phyloP scores from a whole-genome alignment of 345 rosid species.

The Triadica sebifera region DNA sequence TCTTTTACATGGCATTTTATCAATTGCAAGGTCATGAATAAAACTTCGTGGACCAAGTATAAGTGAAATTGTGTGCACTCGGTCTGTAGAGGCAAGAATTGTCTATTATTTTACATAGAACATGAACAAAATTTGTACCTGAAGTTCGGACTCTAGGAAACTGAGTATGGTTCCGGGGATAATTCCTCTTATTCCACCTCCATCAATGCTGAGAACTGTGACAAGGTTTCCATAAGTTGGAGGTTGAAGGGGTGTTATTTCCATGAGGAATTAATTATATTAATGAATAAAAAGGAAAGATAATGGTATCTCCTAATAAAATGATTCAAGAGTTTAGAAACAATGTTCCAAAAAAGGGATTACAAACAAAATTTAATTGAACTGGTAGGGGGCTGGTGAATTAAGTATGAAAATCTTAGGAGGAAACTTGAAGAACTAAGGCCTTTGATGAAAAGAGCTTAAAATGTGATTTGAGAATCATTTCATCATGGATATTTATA shows the following conservation, averaged over 20 bases:
- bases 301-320: no score
- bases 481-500: background rate
- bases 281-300: background rate
- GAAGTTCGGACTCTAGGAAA: conserved; percentile 8
- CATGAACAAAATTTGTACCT: no score
- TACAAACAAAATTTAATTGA: no score
- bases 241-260: conserved; percentile 26
- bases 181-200: conserved; percentile 48
- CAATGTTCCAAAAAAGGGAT: no score
- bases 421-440: background rate
- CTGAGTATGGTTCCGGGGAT: conserved; percentile 38
- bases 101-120: no score
- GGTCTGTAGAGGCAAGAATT: no score
- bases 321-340: no score
- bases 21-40: no score
- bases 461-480: background rate
- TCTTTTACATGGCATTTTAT: no score
- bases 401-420: background rate
- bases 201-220: conserved; percentile 49
- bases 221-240: conserved; percentile 35
- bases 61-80: no score
- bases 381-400: no score
- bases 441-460: background rate
- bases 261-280: background rate
- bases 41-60: no score